Evolutionary conservation across 2,329 filamentous ascomycete genomes (phyloP), one percentile per base, ranked within the genome.

Genomic region (Colletotrichum sp.): DNA sequence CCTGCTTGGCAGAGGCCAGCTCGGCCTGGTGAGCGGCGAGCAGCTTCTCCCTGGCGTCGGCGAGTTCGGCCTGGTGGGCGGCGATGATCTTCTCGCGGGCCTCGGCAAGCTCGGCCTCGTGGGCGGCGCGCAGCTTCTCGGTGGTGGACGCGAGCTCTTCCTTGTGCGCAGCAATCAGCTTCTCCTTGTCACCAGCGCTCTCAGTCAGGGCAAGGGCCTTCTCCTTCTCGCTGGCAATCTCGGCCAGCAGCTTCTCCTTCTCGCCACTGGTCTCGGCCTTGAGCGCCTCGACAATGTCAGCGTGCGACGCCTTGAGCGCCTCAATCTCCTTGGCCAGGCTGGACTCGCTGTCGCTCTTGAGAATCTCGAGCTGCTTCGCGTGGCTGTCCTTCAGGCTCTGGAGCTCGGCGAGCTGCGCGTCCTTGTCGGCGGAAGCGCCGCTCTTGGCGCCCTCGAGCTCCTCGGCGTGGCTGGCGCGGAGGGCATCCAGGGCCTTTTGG

Each of bases 361-460:
- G 78, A 4, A 85, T 80, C 71, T 87, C 85, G 3, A 90, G 82
- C 76, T 90, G 85, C 77, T 89, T 85, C 3, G 88, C 87, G 77
- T 92, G 90, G 77, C 82, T 89, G 18, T 86, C 85, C 80, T 91
- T 90, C 30, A 92, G 83, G 10, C 87, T 80, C 52, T 92, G 87
- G 3, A 92, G 82, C 78, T 91, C 89, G 32, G 83, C 82, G 9
- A 88, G 76, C 62, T 89, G 87, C 28, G 87, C 82, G 34, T 90
- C 86, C 75, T 86, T 84, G 67, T 90, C 89, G 24, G 88, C 85
- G 52, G 87, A 87, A 18, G 87, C 86, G 64, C 84, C 85, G 69
- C 87, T 89, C 85, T 91, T 90, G 67, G 90, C 89, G 38, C 83
- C 83, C 81, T 92, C 90, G 12, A 93, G 80, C 79, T 90, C 90